Evolutionary conservation across 345 rosid species (phyloP).

Genomic region (Abelmoschus esculentus): DNA sequence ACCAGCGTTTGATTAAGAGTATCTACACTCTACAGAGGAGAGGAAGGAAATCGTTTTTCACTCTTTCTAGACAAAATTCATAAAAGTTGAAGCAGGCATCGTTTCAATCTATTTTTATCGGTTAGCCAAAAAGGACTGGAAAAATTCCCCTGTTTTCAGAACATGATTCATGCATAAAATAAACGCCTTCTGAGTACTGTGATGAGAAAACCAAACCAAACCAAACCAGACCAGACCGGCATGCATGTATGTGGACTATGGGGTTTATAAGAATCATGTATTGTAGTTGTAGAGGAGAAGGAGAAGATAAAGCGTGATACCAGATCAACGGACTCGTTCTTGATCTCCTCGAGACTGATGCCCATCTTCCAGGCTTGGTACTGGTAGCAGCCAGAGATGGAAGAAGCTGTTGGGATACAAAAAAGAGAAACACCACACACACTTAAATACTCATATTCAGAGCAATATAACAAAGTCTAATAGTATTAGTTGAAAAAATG

Average conservation of each 20-base stretch:
- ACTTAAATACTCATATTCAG: not conserved
- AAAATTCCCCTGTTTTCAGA: not conserved
- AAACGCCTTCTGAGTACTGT: too few species aligned
- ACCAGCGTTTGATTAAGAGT: not conserved
- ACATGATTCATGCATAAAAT: too few species aligned
- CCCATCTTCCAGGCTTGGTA: constrained; percentile 11
- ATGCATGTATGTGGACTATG: not conserved
- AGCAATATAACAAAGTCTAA: too few species aligned
- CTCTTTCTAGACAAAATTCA: not conserved
- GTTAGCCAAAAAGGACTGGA: not conserved
- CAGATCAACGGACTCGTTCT: constrained; percentile 44
- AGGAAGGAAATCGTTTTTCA: not conserved
- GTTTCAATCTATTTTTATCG: not conserved
- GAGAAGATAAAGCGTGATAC: constrained; percentile 7
- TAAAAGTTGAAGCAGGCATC: not conserved
- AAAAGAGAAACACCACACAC: not conserved
- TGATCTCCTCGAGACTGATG: constrained; percentile 36
- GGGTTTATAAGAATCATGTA: not conserved
- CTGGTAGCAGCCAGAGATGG: not conserved
- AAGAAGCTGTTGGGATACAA: not conserved
- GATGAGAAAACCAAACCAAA: too few species aligned
- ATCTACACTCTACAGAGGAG: too few species aligned
- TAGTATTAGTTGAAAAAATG: too few species aligned
- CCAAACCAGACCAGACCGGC: too few species aligned
- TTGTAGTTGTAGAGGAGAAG: too few species aligned